phyloP scores from a whole-genome alignment of 208 protist genomes.

The Herpetomonas tarakana region DNA sequence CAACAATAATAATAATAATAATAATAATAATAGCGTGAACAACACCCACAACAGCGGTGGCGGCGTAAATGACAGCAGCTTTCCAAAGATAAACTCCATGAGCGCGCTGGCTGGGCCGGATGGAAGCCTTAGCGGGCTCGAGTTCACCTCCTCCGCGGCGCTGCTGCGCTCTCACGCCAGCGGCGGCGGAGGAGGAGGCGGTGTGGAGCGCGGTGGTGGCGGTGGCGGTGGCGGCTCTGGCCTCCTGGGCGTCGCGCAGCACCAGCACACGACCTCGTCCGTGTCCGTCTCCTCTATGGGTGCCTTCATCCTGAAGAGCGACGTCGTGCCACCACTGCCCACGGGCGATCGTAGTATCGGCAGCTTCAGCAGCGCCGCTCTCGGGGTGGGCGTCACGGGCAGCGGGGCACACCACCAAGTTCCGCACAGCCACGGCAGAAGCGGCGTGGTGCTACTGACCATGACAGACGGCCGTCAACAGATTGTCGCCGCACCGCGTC shows the following conservation, averaged over 20 bases:
- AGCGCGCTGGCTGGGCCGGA: too few species aligned
- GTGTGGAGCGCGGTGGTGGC: too few species aligned
- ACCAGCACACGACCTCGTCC: background rate
- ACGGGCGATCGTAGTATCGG: background rate
- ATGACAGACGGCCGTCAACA: constrained; percentile 6
- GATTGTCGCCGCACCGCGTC: background rate
- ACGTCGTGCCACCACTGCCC: background rate
- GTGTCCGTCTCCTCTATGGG: constrained; percentile 7
- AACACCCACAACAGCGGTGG: too few species aligned
- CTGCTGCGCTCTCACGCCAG: too few species aligned
- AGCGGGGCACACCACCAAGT: background rate
- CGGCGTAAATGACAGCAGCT: too few species aligned
- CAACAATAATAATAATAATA: too few species aligned
- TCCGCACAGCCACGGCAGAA: constrained; percentile 1
- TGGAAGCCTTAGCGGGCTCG: too few species aligned
- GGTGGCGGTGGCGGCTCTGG: too few species aligned
- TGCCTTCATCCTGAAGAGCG: constrained; percentile 2
- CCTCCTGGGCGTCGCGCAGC: background rate
- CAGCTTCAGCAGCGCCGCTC: background rate
- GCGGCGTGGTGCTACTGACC: constrained; percentile 4
- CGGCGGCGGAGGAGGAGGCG: too few species aligned
- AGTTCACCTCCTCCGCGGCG: too few species aligned
- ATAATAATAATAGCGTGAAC: too few species aligned
- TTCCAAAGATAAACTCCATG: too few species aligned
- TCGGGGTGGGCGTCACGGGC: background rate